Conservation (phyloP, 2,329 filamentous ascomycete genomes). For the Pseudogymnoascus pannorum region DNA sequence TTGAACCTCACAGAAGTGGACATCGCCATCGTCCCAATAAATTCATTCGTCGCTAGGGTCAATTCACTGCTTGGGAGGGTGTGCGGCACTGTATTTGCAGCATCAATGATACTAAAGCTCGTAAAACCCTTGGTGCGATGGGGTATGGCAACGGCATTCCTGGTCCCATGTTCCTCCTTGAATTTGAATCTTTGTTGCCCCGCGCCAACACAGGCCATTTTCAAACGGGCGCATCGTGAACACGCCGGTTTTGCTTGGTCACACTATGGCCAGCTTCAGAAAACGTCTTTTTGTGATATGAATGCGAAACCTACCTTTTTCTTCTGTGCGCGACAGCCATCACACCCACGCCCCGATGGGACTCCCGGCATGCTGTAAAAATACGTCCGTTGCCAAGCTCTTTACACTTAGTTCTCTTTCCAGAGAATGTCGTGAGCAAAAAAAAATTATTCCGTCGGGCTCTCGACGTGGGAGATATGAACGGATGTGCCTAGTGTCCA, state of each 20-base stretch:
- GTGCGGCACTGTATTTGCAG: background rate
- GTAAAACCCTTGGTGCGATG: slow-evolving; percentile 8
- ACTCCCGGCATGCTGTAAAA: slow-evolving; percentile 41
- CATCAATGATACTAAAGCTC: background rate
- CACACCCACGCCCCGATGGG: slow-evolving; percentile 42
- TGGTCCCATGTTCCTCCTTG: slow-evolving; percentile 27
- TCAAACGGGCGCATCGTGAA: slow-evolving; percentile 38
- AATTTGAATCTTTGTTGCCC: slow-evolving; percentile 44
- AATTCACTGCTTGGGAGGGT: background rate
- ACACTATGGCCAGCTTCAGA: background rate
- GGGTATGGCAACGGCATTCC: background rate
- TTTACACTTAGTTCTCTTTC: background rate
- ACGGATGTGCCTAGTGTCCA: background rate
- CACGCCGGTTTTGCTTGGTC: slow-evolving; percentile 31
- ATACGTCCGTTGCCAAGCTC: background rate
- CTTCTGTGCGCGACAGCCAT: slow-evolving; percentile 45
- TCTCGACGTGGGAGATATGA: too few relatives aligned
- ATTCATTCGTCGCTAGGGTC: slow-evolving; percentile 30
- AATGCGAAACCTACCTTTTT: slow-evolving; percentile 38
- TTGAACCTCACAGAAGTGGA: slow-evolving; percentile 40
- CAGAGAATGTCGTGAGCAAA: background rate
- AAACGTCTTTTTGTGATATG: background rate
- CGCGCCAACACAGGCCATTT: slow-evolving; percentile 38
- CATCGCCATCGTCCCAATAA: slow-evolving; percentile 29
- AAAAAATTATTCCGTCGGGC: background rate